phyloP scores from a whole-genome alignment of 2,329 filamentous ascomycete species.

The Trichoderma lentiforme region DNA sequence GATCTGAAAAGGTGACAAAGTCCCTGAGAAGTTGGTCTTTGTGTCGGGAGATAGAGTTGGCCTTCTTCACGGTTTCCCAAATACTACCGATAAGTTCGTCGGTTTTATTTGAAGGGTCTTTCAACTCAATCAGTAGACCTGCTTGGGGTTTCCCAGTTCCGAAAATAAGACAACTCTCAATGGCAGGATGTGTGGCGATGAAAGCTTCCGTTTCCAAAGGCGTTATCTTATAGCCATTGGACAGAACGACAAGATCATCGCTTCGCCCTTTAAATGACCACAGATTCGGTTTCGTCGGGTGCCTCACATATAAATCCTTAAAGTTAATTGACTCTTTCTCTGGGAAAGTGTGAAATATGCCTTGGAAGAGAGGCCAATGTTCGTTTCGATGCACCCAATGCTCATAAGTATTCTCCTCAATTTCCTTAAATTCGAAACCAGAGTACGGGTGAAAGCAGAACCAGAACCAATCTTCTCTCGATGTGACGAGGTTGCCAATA shows the following conservation, averaged over 20 bases:
- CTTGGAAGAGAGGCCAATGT: conserved; percentile 29
- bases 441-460: conserved; percentile 35
- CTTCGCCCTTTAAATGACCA: conserved; percentile 32
- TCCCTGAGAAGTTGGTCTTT: conserved; percentile 42
- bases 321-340: conserved; percentile 28
- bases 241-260: conserved; percentile 31
- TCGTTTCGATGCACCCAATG: conserved; percentile 34
- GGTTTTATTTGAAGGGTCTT: conserved; percentile 22
- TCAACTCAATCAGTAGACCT: conserved; percentile 29
- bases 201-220: conserved; percentile 31
- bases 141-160: conserved; percentile 29
- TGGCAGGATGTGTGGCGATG: conserved; percentile 26
- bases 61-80: conserved; percentile 42
- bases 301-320: conserved; percentile 30
- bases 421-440: conserved; percentile 34
- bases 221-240: conserved; percentile 33
- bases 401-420: conserved; percentile 30
- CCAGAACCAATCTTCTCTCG: conserved; percentile 32
- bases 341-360: conserved; percentile 35
- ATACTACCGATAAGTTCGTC: conserved; percentile 39
- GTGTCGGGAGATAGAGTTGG: conserved; percentile 39
- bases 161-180: conserved; percentile 28
- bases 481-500: conserved; percentile 31
- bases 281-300: conserved; percentile 28
- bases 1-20: conserved; percentile 40